phyloP scores from a whole-genome alignment of 495 filamentous ascomycete genomes.

The Geopyxis carbonaria region DNA sequence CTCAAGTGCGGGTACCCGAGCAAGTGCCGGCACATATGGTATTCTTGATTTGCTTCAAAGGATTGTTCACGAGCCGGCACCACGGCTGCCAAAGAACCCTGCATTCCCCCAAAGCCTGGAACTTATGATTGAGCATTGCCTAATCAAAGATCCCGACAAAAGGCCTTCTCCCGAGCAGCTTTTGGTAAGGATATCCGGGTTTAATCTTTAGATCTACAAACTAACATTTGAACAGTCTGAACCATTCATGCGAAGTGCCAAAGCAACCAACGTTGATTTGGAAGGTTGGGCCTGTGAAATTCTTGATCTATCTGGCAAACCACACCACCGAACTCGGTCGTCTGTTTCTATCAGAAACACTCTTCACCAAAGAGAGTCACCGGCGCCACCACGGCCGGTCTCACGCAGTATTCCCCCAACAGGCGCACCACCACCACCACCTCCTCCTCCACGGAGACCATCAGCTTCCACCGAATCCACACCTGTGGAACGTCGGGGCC shows the following conservation, averaged over 20 bases:
- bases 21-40: conserved; percentile 62
- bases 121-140: conserved; percentile 89
- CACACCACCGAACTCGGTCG: conserved; percentile 16
- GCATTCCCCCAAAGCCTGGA: conserved; percentile 89
- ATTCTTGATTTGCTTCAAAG: conserved; percentile 93
- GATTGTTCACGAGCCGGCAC: conserved; percentile 91
- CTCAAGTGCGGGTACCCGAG: conserved; percentile 49
- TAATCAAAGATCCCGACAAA: conserved; percentile 71
- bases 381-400: conserved; percentile 11
- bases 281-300: conserved; percentile 23
- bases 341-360: conserved; percentile 16
- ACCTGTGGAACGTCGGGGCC: background rate
- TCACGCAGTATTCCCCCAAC: background rate
- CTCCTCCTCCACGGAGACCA: background rate
- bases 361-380: conserved; percentile 6
- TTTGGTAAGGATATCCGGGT: conserved; percentile 21
- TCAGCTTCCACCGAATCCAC: background rate
- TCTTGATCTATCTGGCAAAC: conserved; percentile 12
- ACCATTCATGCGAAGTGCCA: conserved; percentile 24
- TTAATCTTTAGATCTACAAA: conserved; percentile 23
- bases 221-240: conserved; percentile 13
- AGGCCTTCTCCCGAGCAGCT: conserved; percentile 85
- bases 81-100: conserved; percentile 84
- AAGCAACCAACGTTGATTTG: conserved; percentile 23
- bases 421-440: background rate